Evolutionary conservation across 2,329 filamentous ascomycete species (phyloP), one percentile per base, ranked within the genome.

Genomic region (Tolypocladium ovalisporum): DNA sequence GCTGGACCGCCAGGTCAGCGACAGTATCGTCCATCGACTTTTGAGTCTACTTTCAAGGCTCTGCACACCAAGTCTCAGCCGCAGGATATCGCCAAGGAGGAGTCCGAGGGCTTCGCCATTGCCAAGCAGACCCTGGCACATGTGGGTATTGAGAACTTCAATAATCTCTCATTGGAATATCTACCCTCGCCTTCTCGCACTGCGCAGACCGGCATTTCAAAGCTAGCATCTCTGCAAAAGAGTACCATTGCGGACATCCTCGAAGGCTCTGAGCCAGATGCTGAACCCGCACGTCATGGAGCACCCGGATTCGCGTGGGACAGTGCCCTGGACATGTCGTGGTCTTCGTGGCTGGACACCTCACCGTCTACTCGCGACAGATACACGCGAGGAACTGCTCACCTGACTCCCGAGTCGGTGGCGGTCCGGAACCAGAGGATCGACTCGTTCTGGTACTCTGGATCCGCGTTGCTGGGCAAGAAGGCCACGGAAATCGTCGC

Each of bases 1-100:
- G 80, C 80, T 34, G 80, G 80, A 1, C 80, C 80, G 47, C 80
- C 80, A 15, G 80, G 80, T 24, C 76, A 78, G 59, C 76, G 79
- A 47, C 77, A 79, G 57, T 76, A 75, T 61, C 76, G 71, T 24
- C 70, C 76, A n/a, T 71, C 73, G 29, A 72, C 72, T 2, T 70
- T 76, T 37, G 75, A 79, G 34, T 65, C 68, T 10, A 68, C 70
- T 1, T 65, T 72, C 58, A 73, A 69, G 57, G 65, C 69, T 36
- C 64, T 71, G 36, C 67, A 68, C 19, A 65, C 66, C 29, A 64
- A 66, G 35, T n/a, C 52, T 4, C 59, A 57, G 22, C 29, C 60
- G 9, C 66, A 69, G 42, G 64, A 60, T 7, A 60, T 60, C 24
- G 44, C 56, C 51, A 63, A 62, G 17, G 67, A 70, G 4, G 65